Evolutionary conservation across 116 monocot species (phyloP).

Genomic region (Phalaenopsis hybrid): DNA sequence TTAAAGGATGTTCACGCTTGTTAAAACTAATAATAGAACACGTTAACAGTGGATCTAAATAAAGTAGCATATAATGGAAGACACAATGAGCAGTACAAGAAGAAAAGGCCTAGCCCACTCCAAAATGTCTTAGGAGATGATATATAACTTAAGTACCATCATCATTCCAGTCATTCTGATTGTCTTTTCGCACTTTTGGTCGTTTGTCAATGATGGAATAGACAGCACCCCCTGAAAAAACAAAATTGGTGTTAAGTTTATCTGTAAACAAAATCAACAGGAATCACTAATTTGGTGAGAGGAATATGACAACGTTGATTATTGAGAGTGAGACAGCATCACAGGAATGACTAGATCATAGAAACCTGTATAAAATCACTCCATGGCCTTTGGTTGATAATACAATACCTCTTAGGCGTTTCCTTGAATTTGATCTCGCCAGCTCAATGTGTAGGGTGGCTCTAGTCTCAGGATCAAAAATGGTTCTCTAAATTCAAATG

Average conservation of each 20-base stretch:
- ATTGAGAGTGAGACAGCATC: neutral
- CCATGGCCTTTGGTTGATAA: neutral
- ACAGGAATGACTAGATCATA: neutral
- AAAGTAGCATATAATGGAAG: neutral
- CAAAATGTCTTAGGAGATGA: neutral
- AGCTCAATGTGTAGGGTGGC: constrained; percentile 67
- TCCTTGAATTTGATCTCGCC: constrained; percentile 84
- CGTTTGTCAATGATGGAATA: constrained; percentile 64
- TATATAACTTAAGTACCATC: constrained; percentile 34
- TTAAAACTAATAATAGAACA: neutral
- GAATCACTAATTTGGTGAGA: neutral
- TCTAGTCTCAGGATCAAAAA: constrained; percentile 70
- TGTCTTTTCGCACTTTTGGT: constrained; percentile 22
- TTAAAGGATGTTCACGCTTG: neutral
- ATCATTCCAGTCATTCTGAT: constrained; percentile 17
- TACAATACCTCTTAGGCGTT: constrained; percentile 36
- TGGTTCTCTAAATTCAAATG: constrained; percentile 36
- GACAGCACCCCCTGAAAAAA: constrained; percentile 31
- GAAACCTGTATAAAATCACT: neutral
- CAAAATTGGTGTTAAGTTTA: neutral
- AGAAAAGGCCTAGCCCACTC: neutral
- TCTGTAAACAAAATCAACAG: neutral
- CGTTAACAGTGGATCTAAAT: neutral
- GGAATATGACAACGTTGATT: neutral
- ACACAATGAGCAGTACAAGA: neutral